phyloP scores from a whole-genome alignment of 2,329 filamentous ascomycete species.

The Paraphaeosphaeria minitans region DNA sequence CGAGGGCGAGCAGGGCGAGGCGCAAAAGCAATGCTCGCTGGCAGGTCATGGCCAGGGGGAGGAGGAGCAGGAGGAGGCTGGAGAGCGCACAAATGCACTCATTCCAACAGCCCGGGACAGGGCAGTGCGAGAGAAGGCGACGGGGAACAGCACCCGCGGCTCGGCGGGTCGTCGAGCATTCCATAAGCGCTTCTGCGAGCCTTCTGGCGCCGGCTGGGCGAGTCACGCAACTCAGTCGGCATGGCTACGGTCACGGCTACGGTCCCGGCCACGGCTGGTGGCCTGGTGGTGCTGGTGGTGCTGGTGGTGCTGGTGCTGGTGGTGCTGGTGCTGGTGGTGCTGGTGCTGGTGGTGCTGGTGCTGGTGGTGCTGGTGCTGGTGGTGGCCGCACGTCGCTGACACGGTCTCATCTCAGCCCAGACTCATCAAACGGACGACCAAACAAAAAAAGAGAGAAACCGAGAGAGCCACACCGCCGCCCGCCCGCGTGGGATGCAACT shows the following conservation, averaged over 20 bases:
- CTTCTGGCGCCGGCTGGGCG: constrained; percentile 35
- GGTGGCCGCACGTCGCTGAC: constrained; percentile 25
- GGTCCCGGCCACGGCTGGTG: too few relatives aligned
- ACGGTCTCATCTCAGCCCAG: constrained; percentile 36
- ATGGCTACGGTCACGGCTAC: constrained; percentile 14
- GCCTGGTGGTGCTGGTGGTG: not conserved
- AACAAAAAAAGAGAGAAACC: too few relatives aligned
- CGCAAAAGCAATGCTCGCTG: constrained; percentile 28
- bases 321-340: not conserved
- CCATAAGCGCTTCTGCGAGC: constrained; percentile 25
- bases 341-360: not conserved
- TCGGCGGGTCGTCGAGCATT: constrained; percentile 15
- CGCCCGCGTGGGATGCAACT: constrained; percentile 8
- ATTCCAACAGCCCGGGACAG: constrained; percentile 41
- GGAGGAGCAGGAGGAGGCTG: not conserved
- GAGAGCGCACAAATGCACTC: constrained; percentile 13
- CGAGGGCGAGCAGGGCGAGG: constrained; percentile 12
- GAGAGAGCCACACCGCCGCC: not conserved
- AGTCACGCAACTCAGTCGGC: constrained; percentile 17
- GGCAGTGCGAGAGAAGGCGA: constrained; percentile 24
- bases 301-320: not conserved
- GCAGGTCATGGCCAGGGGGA: not conserved
- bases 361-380: not conserved
- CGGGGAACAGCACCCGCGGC: constrained; percentile 42
- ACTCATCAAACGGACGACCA: too few relatives aligned